Percentiles rank a stretch among this genome's conserved stretches.
phyloP scores from a whole-genome alignment of 352 stramenopile genomes.

The Globisporangium alternatum region DNA sequence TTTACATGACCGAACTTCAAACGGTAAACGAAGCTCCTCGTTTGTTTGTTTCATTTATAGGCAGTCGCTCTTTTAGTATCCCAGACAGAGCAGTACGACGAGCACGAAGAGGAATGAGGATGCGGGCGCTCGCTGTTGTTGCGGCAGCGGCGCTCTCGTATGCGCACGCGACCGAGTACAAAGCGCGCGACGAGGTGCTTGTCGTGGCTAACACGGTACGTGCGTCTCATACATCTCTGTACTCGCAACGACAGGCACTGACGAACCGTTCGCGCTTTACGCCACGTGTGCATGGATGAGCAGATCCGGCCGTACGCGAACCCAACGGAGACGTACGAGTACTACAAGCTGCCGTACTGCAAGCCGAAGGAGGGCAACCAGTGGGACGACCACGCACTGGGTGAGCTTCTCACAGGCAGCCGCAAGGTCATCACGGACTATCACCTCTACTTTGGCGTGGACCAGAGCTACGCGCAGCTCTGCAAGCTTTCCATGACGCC shows the following conservation, averaged over 20 bases:
- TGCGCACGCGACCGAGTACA: slow-evolving; percentile 28
- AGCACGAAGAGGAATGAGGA: slow-evolving; percentile 15
- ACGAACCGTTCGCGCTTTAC: background rate
- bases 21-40: too few species aligned
- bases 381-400: slow-evolving; percentile 89
- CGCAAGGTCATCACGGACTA: slow-evolving; percentile 90
- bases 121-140: background rate
- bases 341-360: slow-evolving; percentile 98
- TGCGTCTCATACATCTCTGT: background rate
- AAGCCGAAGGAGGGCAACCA: slow-evolving; percentile 74
- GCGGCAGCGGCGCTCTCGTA: slow-evolving; percentile 5
- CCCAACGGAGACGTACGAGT: slow-evolving; percentile 98
- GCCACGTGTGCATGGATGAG: background rate
- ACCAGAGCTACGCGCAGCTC: slow-evolving; percentile 85
- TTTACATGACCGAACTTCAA: too few species aligned
- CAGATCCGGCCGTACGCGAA: slow-evolving; percentile 95
- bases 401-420: slow-evolving; percentile 95
- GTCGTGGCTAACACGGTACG: slow-evolving; percentile 71
- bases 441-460: slow-evolving; percentile 78
- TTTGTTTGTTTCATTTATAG: background rate
- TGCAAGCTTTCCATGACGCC: slow-evolving; percentile 83
- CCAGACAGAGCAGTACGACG: background rate
- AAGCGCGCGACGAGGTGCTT: slow-evolving; percentile 61
- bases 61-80: slow-evolving; percentile 2
- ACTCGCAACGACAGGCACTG: background rate